Percentiles rank a stretch among this genome's conserved stretches.
Evolutionary conservation across 2,329 filamentous ascomycete genomes (phyloP).

Genomic region (Fusarium nisikadoi): DNA sequence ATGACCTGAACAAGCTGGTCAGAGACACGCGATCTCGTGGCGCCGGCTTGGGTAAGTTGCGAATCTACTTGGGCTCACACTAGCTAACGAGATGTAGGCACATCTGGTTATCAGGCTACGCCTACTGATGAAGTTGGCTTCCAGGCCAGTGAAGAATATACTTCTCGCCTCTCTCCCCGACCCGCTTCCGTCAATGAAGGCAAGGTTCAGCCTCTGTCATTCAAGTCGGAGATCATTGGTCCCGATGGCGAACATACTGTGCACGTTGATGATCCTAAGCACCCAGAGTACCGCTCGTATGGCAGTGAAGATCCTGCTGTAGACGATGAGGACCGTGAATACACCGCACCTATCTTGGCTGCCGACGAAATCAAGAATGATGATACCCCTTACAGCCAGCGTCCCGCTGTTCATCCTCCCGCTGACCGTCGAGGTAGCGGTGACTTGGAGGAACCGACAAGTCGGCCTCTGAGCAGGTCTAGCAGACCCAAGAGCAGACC

Average conservation of each 20-base stretch:
- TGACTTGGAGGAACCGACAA: constrained; percentile 67
- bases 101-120: constrained; percentile 73
- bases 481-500: constrained; percentile 54
- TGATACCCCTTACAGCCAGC: constrained; percentile 72
- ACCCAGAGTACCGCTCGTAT: constrained; percentile 52
- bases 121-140: constrained; percentile 93
- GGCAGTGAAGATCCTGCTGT: constrained; percentile 58
- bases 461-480: constrained; percentile 66
- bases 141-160: constrained; percentile 85
- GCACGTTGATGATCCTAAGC: constrained; percentile 74
- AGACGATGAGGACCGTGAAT: constrained; percentile 68
- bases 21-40: constrained; percentile 71
- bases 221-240: constrained; percentile 48
- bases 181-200: constrained; percentile 53
- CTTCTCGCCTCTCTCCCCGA: constrained; percentile 76
- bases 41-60: constrained; percentile 60
- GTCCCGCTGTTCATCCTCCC: constrained; percentile 84
- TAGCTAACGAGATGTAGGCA: constrained; percentile 61
- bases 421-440: constrained; percentile 71
- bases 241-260: constrained; percentile 69
- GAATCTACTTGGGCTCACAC: not conserved
- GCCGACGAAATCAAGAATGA: constrained; percentile 86
- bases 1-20: constrained; percentile 91
- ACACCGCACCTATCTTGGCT: constrained; percentile 84
- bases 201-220: constrained; percentile 32